These are phyloP conservation scores for Amauroascus niger DNA, from an alignment of 2,329 filamentous ascomycete species.

Conservation along the genomic window DNA sequence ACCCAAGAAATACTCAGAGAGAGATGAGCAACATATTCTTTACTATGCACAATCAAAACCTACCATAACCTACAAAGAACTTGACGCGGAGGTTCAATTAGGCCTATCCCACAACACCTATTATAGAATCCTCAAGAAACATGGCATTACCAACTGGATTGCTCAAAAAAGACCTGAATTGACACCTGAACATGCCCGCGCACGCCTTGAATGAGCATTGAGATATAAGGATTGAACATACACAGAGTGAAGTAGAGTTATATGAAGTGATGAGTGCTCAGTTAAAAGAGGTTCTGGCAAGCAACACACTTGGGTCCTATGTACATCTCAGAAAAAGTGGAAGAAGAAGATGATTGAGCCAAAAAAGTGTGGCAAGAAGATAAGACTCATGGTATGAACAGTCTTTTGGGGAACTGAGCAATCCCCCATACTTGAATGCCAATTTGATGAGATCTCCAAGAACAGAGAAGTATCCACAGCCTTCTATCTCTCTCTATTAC, in stretches of 20 bases:
- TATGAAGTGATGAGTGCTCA: slow-evolving; percentile 8
- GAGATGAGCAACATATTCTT: too few relatives aligned
- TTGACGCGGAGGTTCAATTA: background rate
- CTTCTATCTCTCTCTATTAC: background rate
- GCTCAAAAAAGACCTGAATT: slow-evolving; percentile 4
- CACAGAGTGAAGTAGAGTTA: slow-evolving; percentile 1
- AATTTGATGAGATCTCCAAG: background rate
- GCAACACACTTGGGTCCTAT: background rate
- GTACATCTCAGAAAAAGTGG: background rate
- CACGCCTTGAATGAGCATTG: too few relatives aligned
- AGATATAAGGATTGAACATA: too few relatives aligned
- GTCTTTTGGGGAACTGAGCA: background rate
- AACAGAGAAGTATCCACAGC: background rate
- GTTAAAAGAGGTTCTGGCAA: background rate
- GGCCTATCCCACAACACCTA: background rate
- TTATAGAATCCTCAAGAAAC: background rate
- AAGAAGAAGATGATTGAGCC: background rate
- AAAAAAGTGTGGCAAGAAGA: background rate
- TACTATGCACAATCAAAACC: too few relatives aligned
- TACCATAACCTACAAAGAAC: too few relatives aligned
- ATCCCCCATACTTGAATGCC: background rate
- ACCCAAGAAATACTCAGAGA: too few relatives aligned
- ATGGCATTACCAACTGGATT: slow-evolving; percentile 1
- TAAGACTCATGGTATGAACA: background rate
- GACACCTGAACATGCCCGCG: too few relatives aligned